Conservation (phyloP, 352 stramenopile species). For the Blastocystis sp. region DNA sequence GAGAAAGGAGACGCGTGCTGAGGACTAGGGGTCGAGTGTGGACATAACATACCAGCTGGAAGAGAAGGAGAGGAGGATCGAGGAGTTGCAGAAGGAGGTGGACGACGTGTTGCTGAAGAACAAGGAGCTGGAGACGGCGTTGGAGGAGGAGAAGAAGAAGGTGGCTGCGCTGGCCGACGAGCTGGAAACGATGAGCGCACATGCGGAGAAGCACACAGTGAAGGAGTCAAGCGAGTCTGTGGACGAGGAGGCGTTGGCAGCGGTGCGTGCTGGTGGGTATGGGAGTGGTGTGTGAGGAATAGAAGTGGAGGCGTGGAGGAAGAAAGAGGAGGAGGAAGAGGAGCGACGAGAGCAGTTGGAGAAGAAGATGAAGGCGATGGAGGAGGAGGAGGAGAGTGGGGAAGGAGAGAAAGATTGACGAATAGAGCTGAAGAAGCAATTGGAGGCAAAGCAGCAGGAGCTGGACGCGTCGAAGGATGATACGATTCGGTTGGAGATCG, state of each 20-base stretch:
- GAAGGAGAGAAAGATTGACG: background rate
- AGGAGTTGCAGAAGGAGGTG: background rate
- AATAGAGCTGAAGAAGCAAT: background rate
- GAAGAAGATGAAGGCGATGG: background rate
- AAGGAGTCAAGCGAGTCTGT: background rate
- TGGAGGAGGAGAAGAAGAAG: background rate
- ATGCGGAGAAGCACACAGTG: background rate
- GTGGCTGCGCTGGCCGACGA: background rate
- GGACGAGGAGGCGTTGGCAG: background rate
- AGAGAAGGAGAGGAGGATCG: slow-evolving; percentile 10
- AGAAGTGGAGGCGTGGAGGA: background rate
- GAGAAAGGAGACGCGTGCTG: background rate
- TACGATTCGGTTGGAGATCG: slow-evolving; percentile 29
- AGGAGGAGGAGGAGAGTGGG: background rate
- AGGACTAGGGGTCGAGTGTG: slow-evolving; percentile 43
- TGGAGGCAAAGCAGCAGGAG: background rate
- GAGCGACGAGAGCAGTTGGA: no score
- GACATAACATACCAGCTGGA: slow-evolving; percentile 26
- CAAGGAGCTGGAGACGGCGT: background rate
- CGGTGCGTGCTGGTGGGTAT: background rate
- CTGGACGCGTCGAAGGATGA: slow-evolving; percentile 18
- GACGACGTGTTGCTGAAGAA: slow-evolving; percentile 22
- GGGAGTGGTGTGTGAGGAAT: background rate
- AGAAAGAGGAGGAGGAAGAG: slow-evolving; percentile 30
- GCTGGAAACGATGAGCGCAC: no score